Percentiles rank a stretch among this genome's conserved stretches.
Conservation (phyloP, 805 yeast species). For the Soucietia sequanensis region DNA sequence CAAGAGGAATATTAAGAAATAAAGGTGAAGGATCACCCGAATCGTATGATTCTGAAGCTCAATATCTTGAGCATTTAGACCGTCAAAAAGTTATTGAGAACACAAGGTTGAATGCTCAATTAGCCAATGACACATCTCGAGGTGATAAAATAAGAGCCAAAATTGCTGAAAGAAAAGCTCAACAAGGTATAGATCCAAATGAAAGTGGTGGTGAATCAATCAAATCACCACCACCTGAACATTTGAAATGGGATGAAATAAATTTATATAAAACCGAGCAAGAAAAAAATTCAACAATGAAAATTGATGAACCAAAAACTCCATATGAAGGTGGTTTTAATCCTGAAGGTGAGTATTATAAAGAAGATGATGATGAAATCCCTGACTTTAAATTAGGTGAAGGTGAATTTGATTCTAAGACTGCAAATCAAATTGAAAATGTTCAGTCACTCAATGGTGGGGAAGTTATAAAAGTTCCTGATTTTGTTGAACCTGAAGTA, state of each 20-base stretch:
- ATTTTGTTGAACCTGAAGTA: conserved; percentile 14
- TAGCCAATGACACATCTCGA: conserved; percentile 33
- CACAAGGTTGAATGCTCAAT: conserved; percentile 70
- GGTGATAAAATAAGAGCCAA: conserved; percentile 50
- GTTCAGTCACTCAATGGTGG: conserved; percentile 38
- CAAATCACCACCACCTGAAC: conserved; percentile 25
- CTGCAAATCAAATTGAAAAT: conserved; percentile 11
- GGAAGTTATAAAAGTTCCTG: conserved; percentile 26
- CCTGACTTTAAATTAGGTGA: conserved; percentile 59
- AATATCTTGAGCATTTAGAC: conserved; percentile 24
- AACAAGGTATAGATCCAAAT: no score
- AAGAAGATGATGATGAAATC: conserved; percentile 58
- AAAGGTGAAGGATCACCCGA: conserved; percentile 29
- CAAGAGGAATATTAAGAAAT: conserved; percentile 55
- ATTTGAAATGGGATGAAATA: conserved; percentile 81
- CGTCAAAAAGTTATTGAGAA: conserved; percentile 77
- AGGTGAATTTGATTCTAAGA: conserved; percentile 43
- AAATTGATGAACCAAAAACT: conserved; percentile 92
- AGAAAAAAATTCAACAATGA: conserved; percentile 71
- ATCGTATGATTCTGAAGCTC: conserved; percentile 5
- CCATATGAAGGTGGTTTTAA: conserved; percentile 91
- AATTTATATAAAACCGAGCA: conserved; percentile 73
- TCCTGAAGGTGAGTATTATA: conserved; percentile 77
- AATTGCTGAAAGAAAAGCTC: conserved; percentile 38
- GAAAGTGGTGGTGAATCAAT: conserved; percentile 2